A percentile compares a stretch with the other conserved stretches of the same genome.
Conservation (phyloP, 495 filamentous ascomycete species). For the Penicillium riverlandense region DNA sequence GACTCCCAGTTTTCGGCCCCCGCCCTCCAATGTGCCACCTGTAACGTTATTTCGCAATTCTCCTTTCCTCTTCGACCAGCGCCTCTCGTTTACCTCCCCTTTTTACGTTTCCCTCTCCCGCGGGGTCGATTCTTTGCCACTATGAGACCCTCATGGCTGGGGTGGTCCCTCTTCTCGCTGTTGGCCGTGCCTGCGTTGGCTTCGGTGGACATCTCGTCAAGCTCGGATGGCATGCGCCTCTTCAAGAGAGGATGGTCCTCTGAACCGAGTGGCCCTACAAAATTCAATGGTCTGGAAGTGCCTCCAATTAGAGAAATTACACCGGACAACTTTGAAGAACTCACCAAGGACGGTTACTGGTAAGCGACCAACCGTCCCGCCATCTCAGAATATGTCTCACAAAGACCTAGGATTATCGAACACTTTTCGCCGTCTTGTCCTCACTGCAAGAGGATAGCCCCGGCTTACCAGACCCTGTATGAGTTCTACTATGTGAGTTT, state of each 20-base stretch:
- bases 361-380: conserved; percentile 13
- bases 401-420: conserved; percentile 57
- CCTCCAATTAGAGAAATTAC: conserved; percentile 63
- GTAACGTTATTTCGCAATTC: conserved; percentile 10
- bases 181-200: conserved; percentile 31
- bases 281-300: conserved; percentile 75
- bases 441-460: conserved; percentile 76
- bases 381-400: background rate
- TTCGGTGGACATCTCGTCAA: too few species aligned
- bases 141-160: conserved; percentile 35
- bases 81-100: conserved; percentile 16
- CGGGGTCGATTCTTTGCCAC: conserved; percentile 7
- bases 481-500: conserved; percentile 76
- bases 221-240: background rate
- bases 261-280: conserved; percentile 36
- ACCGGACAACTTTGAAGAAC: conserved; percentile 46
- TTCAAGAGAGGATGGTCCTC: background rate
- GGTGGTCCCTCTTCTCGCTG: conserved; percentile 36
- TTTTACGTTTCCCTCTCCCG: background rate
- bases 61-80: conserved; percentile 11
- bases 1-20: conserved; percentile 8
- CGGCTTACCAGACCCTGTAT: conserved; percentile 86
- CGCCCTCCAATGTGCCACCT: conserved; percentile 30
- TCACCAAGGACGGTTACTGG: conserved; percentile 60
- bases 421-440: conserved; percentile 69